phyloP scores from a whole-genome alignment of 305 asterid species.

The Striga hermonthica region DNA sequence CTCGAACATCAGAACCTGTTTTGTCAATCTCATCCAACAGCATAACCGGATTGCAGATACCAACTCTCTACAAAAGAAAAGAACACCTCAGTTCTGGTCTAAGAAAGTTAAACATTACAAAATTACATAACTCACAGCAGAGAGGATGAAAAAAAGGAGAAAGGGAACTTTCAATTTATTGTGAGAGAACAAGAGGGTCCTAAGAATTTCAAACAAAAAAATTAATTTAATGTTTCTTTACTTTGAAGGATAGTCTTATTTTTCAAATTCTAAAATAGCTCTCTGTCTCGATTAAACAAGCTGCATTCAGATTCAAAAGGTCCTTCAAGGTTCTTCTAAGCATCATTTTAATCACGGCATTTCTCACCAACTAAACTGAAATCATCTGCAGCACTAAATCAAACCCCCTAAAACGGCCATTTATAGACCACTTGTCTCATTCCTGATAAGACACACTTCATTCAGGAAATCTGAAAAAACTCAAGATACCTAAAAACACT shows the following conservation, averaged over 20 bases:
- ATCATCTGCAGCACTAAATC: conserved; percentile 20
- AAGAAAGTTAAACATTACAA: conserved; percentile 10
- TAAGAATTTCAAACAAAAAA: background rate
- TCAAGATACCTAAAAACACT: conserved; percentile 5
- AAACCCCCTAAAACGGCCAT: conserved; percentile 15
- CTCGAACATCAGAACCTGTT: conserved; percentile 97
- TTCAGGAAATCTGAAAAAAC: background rate
- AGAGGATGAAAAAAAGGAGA: background rate
- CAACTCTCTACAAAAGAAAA: conserved; percentile 68
- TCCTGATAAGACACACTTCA: conserved; percentile 20
- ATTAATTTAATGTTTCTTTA: background rate
- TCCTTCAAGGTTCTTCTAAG: background rate
- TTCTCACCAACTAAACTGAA: too few species aligned
- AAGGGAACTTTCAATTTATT: background rate
- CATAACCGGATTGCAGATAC: conserved; percentile 96
- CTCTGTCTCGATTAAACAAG: background rate
- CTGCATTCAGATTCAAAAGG: background rate
- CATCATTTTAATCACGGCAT: background rate
- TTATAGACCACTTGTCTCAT: conserved; percentile 23
- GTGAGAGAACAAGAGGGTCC: background rate
- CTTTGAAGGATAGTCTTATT: background rate
- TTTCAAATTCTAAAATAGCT: background rate
- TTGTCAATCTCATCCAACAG: conserved; percentile 98
- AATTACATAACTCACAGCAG: conserved; percentile 3
- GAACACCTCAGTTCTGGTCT: conserved; percentile 27